Percentiles rank a stretch among this genome's conserved stretches.
These are phyloP conservation scores for Colletotrichum limetticola DNA, from an alignment of 2,329 filamentous ascomycete species.

Conservation along the genomic window DNA sequence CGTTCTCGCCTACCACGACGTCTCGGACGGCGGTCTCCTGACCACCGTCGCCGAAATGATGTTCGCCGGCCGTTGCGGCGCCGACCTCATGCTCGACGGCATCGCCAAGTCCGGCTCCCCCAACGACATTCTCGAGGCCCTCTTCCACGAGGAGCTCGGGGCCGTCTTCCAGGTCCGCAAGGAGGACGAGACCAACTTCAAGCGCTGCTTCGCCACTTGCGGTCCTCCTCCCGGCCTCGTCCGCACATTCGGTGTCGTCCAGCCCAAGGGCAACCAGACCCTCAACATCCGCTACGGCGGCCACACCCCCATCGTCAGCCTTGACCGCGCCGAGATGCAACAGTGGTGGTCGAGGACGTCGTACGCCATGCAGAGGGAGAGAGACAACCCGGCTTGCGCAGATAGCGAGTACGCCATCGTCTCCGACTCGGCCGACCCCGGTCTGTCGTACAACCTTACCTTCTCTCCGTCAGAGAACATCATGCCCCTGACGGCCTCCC, in stretches of 20 bases:
- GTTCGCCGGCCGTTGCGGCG: constrained; percentile 92
- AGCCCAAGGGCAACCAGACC: constrained; percentile 75
- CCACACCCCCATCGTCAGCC: constrained; percentile 71
- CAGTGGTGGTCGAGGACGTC: constrained; percentile 91
- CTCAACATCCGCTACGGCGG: constrained; percentile 80
- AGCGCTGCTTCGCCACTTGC: constrained; percentile 89
- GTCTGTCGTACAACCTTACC: constrained; percentile 84
- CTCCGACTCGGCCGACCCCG: constrained; percentile 79
- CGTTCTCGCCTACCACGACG: constrained; percentile 94
- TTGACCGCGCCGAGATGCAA: constrained; percentile 79
- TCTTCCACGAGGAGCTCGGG: constrained; percentile 97
- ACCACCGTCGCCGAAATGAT: constrained; percentile 97
- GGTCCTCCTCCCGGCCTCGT: constrained; percentile 85
- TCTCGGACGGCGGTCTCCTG: constrained; percentile 91
- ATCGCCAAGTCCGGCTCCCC: constrained; percentile 71
- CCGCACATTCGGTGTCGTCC: constrained; percentile 84
- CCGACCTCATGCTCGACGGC: constrained; percentile 85
- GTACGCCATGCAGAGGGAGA: constrained; percentile 87
- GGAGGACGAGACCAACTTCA: constrained; percentile 85
- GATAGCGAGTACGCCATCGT: constrained; percentile 85
- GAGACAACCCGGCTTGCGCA: constrained; percentile 89
- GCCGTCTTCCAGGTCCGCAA: constrained; percentile 95
- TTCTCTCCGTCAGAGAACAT: constrained; percentile 84
- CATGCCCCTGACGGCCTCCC: constrained; percentile 69
- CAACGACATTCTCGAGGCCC: constrained; percentile 75